Conservation (phyloP, 2,329 filamentous ascomycete genomes). For the Chaetomium strumarium region DNA sequence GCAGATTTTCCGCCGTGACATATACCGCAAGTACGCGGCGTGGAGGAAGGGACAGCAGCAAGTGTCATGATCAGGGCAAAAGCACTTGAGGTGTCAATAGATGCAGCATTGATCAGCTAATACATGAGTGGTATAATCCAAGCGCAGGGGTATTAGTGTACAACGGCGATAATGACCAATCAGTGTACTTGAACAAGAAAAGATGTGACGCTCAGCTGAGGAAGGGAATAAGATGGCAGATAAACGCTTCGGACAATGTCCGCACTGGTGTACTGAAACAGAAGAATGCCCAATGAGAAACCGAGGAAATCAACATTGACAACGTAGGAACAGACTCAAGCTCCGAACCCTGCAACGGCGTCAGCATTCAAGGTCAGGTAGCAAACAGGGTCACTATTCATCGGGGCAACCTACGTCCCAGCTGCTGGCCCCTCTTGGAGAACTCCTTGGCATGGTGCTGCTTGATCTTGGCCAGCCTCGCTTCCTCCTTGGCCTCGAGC, state of each 20-base stretch:
- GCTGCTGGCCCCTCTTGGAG: conserved; percentile 62
- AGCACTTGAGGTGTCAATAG: not conserved
- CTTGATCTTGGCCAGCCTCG: conserved; percentile 61
- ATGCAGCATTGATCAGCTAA: too few relatives aligned
- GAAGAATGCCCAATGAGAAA: not conserved
- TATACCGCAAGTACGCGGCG: conserved; percentile 35
- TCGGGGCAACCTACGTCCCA: conserved; percentile 53
- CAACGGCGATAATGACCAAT: too few relatives aligned
- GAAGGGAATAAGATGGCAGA: too few relatives aligned
- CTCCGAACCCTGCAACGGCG: not conserved
- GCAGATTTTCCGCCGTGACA: conserved; percentile 37
- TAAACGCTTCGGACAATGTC: too few relatives aligned
- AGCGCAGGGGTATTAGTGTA: too few relatives aligned
- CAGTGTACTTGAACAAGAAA: too few relatives aligned
- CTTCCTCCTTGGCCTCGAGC: conserved; percentile 59
- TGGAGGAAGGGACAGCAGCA: conserved; percentile 27
- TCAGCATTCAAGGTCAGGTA: not conserved
- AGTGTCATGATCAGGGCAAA: not conserved
- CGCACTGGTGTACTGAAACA: not conserved
- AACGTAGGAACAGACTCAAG: not conserved
- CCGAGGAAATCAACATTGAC: not conserved
- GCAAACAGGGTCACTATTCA: too few relatives aligned
- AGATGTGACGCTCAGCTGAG: too few relatives aligned
- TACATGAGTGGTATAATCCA: too few relatives aligned
- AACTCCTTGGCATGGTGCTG: conserved; percentile 58